Conservation (phyloP, 495 filamentous ascomycete genomes). For the Penicillium lagena region DNA sequence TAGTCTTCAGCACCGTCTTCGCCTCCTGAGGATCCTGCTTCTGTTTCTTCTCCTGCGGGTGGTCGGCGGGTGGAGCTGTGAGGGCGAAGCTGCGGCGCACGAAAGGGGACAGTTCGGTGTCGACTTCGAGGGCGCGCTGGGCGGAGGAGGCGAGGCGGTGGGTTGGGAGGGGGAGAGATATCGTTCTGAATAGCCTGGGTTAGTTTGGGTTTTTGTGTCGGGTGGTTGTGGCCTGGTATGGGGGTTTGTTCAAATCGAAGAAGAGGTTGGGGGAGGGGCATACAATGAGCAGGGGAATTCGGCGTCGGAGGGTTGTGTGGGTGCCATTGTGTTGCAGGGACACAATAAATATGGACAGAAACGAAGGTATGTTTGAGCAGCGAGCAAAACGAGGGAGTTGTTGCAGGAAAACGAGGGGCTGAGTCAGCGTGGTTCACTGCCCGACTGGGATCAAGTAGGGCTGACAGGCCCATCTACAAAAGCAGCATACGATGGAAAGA, state of each 20-base stretch:
- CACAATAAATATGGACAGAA: background rate
- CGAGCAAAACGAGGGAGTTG: background rate
- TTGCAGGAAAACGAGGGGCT: background rate
- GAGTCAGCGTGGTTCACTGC: background rate
- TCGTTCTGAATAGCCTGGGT: slow-evolving; percentile 44
- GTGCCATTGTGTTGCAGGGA: slow-evolving; percentile 8
- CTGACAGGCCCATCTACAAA: too few species aligned
- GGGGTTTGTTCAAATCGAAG: too few species aligned
- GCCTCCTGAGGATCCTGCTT: slow-evolving; percentile 29
- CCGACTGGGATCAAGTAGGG: too few species aligned
- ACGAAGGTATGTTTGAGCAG: background rate
- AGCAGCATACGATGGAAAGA: too few species aligned
- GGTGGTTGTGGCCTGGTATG: too few species aligned
- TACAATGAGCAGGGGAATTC: slow-evolving; percentile 72
- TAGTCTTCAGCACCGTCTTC: slow-evolving; percentile 58
- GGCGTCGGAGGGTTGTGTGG: slow-evolving; percentile 30
- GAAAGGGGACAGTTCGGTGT: slow-evolving; percentile 78
- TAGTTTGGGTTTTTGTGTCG: slow-evolving; percentile 7
- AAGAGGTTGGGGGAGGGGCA: slow-evolving; percentile 12
- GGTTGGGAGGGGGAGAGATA: slow-evolving; percentile 79
- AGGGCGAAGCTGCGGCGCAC: slow-evolving; percentile 69
- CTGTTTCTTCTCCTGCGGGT: slow-evolving; percentile 21
- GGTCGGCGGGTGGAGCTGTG: slow-evolving; percentile 18
- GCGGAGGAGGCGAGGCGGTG: slow-evolving; percentile 72
- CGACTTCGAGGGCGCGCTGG: slow-evolving; percentile 70